Conservation (phyloP, 176 grass and related monocot genomes). For the Oryza officinalis region DNA sequence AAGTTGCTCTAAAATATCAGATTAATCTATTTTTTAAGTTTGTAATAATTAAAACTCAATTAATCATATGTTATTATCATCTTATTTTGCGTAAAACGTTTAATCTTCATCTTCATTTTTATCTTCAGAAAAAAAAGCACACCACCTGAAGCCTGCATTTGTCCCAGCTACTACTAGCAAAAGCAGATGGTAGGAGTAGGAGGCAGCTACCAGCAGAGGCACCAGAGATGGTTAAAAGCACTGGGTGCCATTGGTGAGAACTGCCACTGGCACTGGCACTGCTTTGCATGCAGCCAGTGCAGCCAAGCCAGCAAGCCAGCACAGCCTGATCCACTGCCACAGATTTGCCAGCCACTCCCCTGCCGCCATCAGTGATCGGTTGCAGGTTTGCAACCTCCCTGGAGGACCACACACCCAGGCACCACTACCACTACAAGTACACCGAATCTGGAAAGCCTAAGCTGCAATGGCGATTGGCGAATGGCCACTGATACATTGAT, state of each 20-base stretch:
- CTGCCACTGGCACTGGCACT: slow-evolving; percentile 27
- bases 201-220: background rate
- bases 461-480: background rate
- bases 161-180: background rate
- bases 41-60: no score
- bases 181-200: background rate
- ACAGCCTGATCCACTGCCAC: slow-evolving; percentile 31
- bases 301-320: background rate
- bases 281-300: slow-evolving; percentile 23
- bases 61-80: no score
- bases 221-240: slow-evolving; percentile 15
- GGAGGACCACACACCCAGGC: slow-evolving; percentile 32
- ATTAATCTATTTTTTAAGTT: no score
- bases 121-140: no score
- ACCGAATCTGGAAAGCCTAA: background rate
- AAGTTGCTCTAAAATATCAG: no score
- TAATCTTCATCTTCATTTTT: no score
- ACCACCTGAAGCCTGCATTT: slow-evolving; percentile 20
- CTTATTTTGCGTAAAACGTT: no score
- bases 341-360: slow-evolving; percentile 36
- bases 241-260: slow-evolving; percentile 22
- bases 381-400: background rate
- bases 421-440: background rate
- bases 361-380: slow-evolving; percentile 1
- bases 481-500: background rate